Evolutionary conservation across 371 early-diverging fungal species (phyloP).

Genomic region (Blakeslea trispora): DNA sequence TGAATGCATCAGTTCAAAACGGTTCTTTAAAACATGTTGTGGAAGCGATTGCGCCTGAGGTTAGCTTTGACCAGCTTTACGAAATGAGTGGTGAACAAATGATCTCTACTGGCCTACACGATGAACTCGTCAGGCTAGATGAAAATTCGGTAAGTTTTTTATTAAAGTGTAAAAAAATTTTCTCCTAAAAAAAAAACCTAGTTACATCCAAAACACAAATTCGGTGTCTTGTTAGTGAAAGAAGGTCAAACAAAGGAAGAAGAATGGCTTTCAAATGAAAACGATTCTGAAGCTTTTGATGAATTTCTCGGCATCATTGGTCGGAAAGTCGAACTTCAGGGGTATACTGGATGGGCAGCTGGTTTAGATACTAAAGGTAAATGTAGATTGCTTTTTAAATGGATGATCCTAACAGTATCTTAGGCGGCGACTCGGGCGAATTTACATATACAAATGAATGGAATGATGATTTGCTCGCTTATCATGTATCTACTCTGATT

Average conservation of each 20-base stretch:
- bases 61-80: constrained; percentile 15
- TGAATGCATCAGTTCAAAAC: constrained; percentile 17
- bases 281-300: constrained; percentile 62
- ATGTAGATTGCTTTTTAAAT: too few relatives aligned
- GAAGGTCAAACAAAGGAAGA: constrained; percentile 78
- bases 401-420: too few relatives aligned
- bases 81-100: constrained; percentile 16
- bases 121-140: constrained; percentile 33
- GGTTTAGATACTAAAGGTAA: constrained; percentile 83
- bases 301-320: constrained; percentile 76
- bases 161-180: too few relatives aligned
- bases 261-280: constrained; percentile 74
- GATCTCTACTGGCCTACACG: constrained; percentile 25
- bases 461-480: constrained; percentile 80
- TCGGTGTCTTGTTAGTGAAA: constrained; percentile 74
- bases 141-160: constrained; percentile 24
- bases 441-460: constrained; percentile 76
- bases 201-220: constrained; percentile 75
- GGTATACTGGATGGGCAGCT: constrained; percentile 81
- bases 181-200: constrained; percentile 19
- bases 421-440: constrained; percentile 76
- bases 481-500: constrained; percentile 83
- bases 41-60: constrained; percentile 20
- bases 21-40: constrained; percentile 26
- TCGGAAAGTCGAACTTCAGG: constrained; percentile 65